These are phyloP conservation scores for Reticulascus tulasneorum DNA, from an alignment of 2,329 filamentous ascomycete genomes.

Conservation along the genomic window DNA sequence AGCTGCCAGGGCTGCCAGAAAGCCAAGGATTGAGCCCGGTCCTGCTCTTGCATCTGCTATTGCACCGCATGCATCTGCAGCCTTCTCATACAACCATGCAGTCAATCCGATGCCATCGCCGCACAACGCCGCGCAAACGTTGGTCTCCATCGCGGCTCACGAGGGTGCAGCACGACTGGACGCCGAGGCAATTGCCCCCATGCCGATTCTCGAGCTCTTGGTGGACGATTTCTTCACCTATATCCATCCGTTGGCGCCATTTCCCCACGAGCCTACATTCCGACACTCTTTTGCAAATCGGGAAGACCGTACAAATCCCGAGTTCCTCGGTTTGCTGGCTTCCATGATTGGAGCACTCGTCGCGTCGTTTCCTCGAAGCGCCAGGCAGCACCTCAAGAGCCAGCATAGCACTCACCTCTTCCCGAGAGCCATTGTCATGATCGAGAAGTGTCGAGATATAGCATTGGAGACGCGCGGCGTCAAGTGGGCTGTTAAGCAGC, in stretches of 20 bases:
- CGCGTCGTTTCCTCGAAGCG: slow-evolving; percentile 70
- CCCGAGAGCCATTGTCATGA: slow-evolving; percentile 64
- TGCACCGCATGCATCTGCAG: not conserved
- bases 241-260: slow-evolving; percentile 72
- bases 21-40: slow-evolving; percentile 32
- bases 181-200: slow-evolving; percentile 67
- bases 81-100: slow-evolving; percentile 11
- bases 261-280: slow-evolving; percentile 76
- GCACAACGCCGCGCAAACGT: slow-evolving; percentile 44
- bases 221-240: slow-evolving; percentile 83
- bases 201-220: slow-evolving; percentile 63
- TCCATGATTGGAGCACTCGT: slow-evolving; percentile 74
- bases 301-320: slow-evolving; percentile 61
- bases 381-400: slow-evolving; percentile 63
- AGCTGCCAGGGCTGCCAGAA: slow-evolving; percentile 51
- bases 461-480: slow-evolving; percentile 64
- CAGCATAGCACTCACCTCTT: slow-evolving; percentile 63
- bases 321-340: slow-evolving; percentile 67
- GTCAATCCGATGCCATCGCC: slow-evolving; percentile 31
- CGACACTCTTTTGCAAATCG: slow-evolving; percentile 63
- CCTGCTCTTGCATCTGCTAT: not conserved
- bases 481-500: slow-evolving; percentile 42
- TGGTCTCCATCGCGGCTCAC: slow-evolving; percentile 44
- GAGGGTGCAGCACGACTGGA: slow-evolving; percentile 39
- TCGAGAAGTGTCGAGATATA: slow-evolving; percentile 67